Evolutionary conservation across 495 filamentous ascomycete genomes (phyloP).

Genomic region (Cladorrhinum samala): DNA sequence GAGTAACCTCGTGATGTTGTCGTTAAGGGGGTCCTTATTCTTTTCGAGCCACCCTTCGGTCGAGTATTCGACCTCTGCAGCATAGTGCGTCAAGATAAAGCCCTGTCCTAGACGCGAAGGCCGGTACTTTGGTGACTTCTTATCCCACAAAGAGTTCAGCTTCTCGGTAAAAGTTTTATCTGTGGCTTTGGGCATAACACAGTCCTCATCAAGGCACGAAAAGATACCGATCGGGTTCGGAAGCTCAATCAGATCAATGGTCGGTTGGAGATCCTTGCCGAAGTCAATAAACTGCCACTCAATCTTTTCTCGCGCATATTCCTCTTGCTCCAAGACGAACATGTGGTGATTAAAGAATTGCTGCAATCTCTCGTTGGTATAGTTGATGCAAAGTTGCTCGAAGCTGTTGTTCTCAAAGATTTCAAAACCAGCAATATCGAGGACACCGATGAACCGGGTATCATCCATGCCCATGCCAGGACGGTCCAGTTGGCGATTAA

Average conservation of each 20-base stretch:
- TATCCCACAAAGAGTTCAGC: constrained; percentile 91
- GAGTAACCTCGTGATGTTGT: constrained; percentile 87
- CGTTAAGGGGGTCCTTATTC: constrained; percentile 97
- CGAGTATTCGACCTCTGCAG: constrained; percentile 93
- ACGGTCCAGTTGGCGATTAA: constrained; percentile 86
- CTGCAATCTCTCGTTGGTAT: constrained; percentile 98
- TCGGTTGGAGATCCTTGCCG: constrained; percentile 93
- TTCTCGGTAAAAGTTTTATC: constrained; percentile 98
- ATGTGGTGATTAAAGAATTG: constrained; percentile 99
- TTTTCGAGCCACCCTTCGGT: constrained; percentile 97
- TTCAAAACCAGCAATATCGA: constrained; percentile 99
- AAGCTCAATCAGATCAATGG: constrained; percentile 94
- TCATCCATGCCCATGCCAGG: constrained; percentile 74
- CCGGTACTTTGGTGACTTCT: constrained; percentile 89
- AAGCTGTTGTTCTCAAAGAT: constrained; percentile 99
- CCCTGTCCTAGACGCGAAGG: constrained; percentile 82
- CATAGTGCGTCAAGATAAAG: constrained; percentile 98
- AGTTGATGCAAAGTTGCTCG: constrained; percentile 99
- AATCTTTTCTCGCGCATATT: constrained; percentile 96
- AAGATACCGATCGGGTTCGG: constrained; percentile 98
- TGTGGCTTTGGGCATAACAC: constrained; percentile 97
- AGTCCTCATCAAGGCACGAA: constrained; percentile 96
- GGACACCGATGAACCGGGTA: constrained; percentile 90
- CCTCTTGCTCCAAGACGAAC: constrained; percentile 98
- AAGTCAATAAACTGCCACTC: constrained; percentile 99